Base-by-base conservation (phyloP, 805 yeast genomes). In the Kazachstania kunashirensis region DNA sequence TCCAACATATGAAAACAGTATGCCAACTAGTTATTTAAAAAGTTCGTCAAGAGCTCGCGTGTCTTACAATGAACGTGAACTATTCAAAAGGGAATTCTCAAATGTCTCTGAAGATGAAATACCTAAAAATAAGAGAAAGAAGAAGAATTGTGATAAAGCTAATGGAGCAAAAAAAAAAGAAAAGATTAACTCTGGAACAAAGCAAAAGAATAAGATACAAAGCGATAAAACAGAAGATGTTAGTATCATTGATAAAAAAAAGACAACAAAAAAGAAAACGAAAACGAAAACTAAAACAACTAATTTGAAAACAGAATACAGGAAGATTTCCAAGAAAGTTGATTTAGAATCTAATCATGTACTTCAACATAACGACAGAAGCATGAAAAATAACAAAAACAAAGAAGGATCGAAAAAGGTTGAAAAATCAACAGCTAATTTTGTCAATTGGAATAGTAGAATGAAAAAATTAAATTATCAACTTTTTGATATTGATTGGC, bases 21-120 rank as follows among this genome's bases (percentile, higher is more conserved):
- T 56, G 31, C 61, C 61, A 5, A 36, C 34, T 6, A 35, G 49
- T 2, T 57, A 51, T 33, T 34, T 52, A 29, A 47, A 31, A 20
- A 24, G 27, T 6, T 20, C 57, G 37, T 39, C 26, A 2, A 45
- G 44, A 19, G 39, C 31, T 15, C 16, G 5, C 28, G 19, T 5
- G 29, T 24, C 26, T 25, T 30, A 25, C 13, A 13, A 24, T n/a
- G 16, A 4, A 9, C 12, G 3, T n/a, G 21, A 18, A 14, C 11
- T 6, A 31, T 13, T 6, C 6, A 14, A 23, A 21, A 31, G 9
- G 4, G 24, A 7, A 16, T 24, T 14, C 5, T 9, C 20, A 25
- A 12, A 20, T 18, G 17, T 12, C 17, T n/a, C 19, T 12, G 18
- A 30, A 12, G 12, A 19, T 18, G 23, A 21, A 28, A 4, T 24